Evolutionary conservation across 2,329 filamentous ascomycete species (phyloP).

Genomic region (Phoma sp.): DNA sequence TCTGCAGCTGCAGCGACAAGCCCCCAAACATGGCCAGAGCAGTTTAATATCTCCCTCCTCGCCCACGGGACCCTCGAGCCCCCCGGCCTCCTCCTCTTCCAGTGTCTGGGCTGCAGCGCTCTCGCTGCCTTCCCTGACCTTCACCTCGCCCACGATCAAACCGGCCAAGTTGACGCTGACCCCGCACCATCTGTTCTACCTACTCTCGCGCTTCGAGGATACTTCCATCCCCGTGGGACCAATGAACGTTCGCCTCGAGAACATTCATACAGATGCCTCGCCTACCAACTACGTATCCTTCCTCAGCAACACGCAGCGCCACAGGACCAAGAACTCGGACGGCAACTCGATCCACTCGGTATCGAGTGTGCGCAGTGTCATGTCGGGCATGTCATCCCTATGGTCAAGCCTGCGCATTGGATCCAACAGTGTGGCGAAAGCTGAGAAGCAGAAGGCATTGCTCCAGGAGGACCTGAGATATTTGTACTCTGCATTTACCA

Average conservation of each 20-base stretch:
- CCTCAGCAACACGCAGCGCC: constrained; percentile 80
- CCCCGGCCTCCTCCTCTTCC: constrained; percentile 66
- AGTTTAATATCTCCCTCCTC: constrained; percentile 46
- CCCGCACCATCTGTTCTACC: constrained; percentile 94
- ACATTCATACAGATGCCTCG: constrained; percentile 84
- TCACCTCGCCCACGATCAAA: constrained; percentile 84
- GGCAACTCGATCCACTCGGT: constrained; percentile 93
- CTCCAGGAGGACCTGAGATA: constrained; percentile 92
- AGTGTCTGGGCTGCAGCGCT: constrained; percentile 81
- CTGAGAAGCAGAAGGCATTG: constrained; percentile 84
- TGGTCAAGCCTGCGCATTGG: constrained; percentile 90
- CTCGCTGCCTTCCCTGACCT: constrained; percentile 82
- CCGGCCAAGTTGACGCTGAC: constrained; percentile 91
- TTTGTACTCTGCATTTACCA: constrained; percentile 96
- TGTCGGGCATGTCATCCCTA: constrained; percentile 93
- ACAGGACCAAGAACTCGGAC: constrained; percentile 80
- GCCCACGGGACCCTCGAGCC: constrained; percentile 44
- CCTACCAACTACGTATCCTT: constrained; percentile 97
- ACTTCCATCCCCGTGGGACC: constrained; percentile 88
- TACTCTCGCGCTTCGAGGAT: constrained; percentile 94
- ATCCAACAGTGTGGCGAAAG: constrained; percentile 79
- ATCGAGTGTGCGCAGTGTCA: constrained; percentile 94
- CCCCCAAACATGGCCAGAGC: constrained; percentile 68
- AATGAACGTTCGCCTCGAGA: constrained; percentile 95
- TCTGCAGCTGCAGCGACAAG: constrained; percentile 80